Evolutionary conservation across 164 flowering plant genomes (phyloP), one percentile per base, ranked within the genome.

Genomic region (Nelumbo lutea): DNA sequence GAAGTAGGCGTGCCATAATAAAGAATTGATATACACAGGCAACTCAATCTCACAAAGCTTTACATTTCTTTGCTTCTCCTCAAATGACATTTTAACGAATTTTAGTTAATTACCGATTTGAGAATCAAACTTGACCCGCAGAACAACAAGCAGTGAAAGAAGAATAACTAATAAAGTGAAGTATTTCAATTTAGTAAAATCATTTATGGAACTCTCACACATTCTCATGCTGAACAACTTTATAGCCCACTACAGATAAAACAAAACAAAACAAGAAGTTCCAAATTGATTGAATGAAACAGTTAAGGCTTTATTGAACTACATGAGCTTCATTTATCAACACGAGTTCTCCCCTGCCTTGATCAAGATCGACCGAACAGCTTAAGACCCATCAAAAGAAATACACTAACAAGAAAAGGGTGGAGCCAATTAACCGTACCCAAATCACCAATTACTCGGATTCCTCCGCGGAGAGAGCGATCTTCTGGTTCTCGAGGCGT

Each of bases 401-500:
- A 71, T 51, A 47, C 50, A 56, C 7, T 39, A 69, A 67, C 59
- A 70, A 5, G 61, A 64, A 63, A 67, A 9, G 56, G 58, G 72
- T 46, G 40, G 11, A 42, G 53, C 39, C 27, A 7, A 62, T 15
- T 44, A 56, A 40, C 59, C 50, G 57, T 43, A 70, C 57, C 56
- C 61, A 15, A 56, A 42, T 53, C 61, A 50, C 3, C 57, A 51
- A 66, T 76, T 75, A 80, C 8, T 74, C 68, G 27, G 79, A 77
- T 11, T 70, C 67, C 15, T 39, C 68, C 14, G 62, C 48, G 7
- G 72, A 48, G 40, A 74, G 42, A 39, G 68, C 67, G 42, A 75
- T 11, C 60, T 79, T 62, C 79, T 85, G 82, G 58, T 71, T 69
- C 79, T 84, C 79, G 64, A 95, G 91, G 10, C 93, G 88, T 52